Base-by-base conservation (phyloP, 257 asterid genomes). In the Cordia subcordata region DNA sequence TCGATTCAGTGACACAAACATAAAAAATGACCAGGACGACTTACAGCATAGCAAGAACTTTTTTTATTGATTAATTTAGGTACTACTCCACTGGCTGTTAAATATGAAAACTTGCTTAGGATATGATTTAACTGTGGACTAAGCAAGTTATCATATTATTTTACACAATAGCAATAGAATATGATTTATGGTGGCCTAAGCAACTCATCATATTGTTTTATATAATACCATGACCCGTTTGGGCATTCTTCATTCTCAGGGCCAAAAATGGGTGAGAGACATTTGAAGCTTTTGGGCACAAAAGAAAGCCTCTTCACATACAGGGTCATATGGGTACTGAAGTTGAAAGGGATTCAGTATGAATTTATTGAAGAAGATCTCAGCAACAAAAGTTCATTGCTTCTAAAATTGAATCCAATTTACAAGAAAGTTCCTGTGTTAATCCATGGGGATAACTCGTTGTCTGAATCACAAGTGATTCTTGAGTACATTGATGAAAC, bases 341-440 rank as follows among this genome's bases (percentile, higher is more conserved):
- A 40, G 39, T 3, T 53, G 35, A 68, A 68, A 60, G 62, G 52
- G 20, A 11, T 60, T 20, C 51, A 47, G 8, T 68, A 21, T 38
- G 65, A 60, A 17, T 68, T 13, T 23, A 20, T 60, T 14, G 66
- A 68, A 54, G 62, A 68, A 68, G 49, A 68, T 44, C 37, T 60
- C 15, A 11, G 8, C 13, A 54, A 42, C 51, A 68, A 68, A 56
- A 53, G 67, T 18, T 23, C 17, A 5, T 49, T 60, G 33, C 72
- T 68, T 38, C 64, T 66, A 4, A 32, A 68, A 19, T 23, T 23
- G 16, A 68, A 68, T 54, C 61, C 72, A 23, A 49, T 66, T 51
- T 11, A 68, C 62, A 68, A 60, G 67, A 60, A 32, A 53, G 56
- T 68, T 15, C 72, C 72, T 14, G 62, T 60, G 16, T 54, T 67